Evolutionary conservation across 805 yeast genomes (phyloP).

Genomic region (Wickerhamia fluorescens): DNA sequence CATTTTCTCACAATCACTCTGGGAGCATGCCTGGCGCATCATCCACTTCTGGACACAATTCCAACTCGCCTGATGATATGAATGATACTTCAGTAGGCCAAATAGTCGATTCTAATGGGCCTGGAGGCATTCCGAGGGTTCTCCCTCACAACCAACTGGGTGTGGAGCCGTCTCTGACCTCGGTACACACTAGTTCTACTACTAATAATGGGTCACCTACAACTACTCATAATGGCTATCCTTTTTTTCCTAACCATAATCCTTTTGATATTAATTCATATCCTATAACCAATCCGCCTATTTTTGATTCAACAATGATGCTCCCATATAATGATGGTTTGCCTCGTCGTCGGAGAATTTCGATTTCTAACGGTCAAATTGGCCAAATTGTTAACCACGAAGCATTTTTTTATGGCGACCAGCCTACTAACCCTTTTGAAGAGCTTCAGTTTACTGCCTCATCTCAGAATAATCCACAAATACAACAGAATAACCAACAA

Average conservation of each 20-base stretch:
- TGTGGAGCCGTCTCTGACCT: no score
- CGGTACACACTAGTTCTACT: no score
- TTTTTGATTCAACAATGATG: constrained; percentile 37
- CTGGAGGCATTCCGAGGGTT: no score
- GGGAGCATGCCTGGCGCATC: no score
- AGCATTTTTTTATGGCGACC: constrained; percentile 25
- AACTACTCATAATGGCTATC: no score
- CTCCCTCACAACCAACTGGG: no score
- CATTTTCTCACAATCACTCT: no score
- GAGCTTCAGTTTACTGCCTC: constrained; percentile 8
- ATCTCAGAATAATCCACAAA: constrained; percentile 1
- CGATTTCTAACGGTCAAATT: constrained; percentile 80
- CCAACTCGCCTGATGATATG: no score
- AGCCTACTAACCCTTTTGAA: constrained; percentile 9
- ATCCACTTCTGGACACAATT: no score
- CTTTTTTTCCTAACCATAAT: constrained; percentile 19
- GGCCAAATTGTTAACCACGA: constrained; percentile 58
- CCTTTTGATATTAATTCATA: constrained; percentile 34
- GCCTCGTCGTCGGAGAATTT: constrained; percentile 55
- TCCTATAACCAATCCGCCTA: constrained; percentile 42
- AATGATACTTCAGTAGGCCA: no score
- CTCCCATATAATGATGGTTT: constrained; percentile 26
- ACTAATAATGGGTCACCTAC: no score
- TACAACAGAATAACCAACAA: constrained; percentile 4
- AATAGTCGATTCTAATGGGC: no score